phyloP scores from a whole-genome alignment of 2,329 filamentous ascomycete species.

The Colletotrichum sublineola region DNA sequence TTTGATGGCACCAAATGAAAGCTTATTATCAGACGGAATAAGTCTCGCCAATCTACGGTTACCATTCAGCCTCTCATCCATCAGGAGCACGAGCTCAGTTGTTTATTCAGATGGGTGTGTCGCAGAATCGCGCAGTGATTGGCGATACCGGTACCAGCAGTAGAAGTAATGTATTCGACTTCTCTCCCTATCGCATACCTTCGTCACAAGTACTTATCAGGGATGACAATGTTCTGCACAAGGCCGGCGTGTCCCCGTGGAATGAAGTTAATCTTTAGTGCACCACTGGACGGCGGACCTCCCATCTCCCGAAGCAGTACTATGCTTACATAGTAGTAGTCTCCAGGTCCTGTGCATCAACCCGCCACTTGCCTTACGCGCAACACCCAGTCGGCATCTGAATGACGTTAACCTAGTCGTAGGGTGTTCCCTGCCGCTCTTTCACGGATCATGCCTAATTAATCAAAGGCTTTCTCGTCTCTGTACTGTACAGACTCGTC shows the following conservation, averaged over 20 bases:
- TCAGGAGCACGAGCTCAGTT: not conserved
- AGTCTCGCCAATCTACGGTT: slow-evolving; percentile 23
- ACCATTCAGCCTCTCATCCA: not conserved
- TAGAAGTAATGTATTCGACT: too few species aligned
- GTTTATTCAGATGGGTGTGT: not conserved
- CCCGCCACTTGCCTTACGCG: slow-evolving; percentile 5
- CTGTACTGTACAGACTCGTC: not conserved
- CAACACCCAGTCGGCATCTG: slow-evolving; percentile 1
- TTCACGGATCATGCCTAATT: slow-evolving; percentile 1
- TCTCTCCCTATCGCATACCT: not conserved
- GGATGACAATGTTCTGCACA: not conserved
- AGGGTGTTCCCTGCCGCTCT: slow-evolving; percentile 12
- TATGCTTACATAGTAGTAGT: not conserved
- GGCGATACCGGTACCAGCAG: not conserved
- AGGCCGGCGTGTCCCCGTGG: not conserved
- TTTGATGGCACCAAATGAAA: not conserved
- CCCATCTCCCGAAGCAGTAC: slow-evolving; percentile 10
- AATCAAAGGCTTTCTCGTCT: slow-evolving; percentile 1
- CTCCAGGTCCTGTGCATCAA: slow-evolving; percentile 8
- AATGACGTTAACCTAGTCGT: slow-evolving; percentile 2
- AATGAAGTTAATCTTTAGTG: too few species aligned
- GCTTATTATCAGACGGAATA: slow-evolving; percentile 24
- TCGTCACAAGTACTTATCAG: not conserved
- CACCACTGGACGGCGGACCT: not conserved
- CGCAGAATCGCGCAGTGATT: not conserved